Base-by-base conservation (phyloP, 1,284 basidiomycete species). In the Cutaneotrichosporon cutaneum region DNA sequence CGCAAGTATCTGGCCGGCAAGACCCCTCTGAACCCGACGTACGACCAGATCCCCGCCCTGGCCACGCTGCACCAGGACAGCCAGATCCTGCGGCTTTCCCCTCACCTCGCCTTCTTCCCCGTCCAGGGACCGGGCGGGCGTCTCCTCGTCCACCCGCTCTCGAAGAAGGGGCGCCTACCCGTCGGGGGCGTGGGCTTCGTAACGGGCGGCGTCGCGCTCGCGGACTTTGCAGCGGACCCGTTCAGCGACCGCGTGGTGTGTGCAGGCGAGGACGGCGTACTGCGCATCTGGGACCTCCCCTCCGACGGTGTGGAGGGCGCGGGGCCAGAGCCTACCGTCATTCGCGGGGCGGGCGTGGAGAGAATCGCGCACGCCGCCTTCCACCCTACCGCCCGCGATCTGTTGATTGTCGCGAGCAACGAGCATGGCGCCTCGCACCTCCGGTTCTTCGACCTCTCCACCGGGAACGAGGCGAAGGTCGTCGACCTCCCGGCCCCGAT, bases 71-170 rank as follows among this genome's bases (percentile, higher is more conserved):
- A 78, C 55, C 75, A 78, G 53, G 80, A 82, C 57, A 75, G 77
- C 6, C 67, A 71, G 32, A 69, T 82, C 22, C 69, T 78, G 18
- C 71, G 77, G 61, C 63, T 71, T 2, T 77, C 78, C 3, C 59
- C 67, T 0, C 10, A 67, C 8, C 70, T 75, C 44, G 71, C 80
- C 3, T 74, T 81, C 68, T 81, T 81, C 70, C 81, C 81, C 4
- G 73, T 82, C 24, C 72, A 79, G 13, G 81, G 82, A 1, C 74
- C 81, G 0, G 82, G 82, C 14, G 82, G 82, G 0, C 67, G 80
- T n/a, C 64, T 82, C 14, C 77, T 70, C 3, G 73, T 80, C 1
- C 80, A 82, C 63, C 70, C 79, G 0, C 54, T 81, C 18, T 54
- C 61, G 4, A 69, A 74, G 54, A 81, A 76, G 60, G 81, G 81